Percentiles rank a stretch among this genome's conserved stretches.
Conservation (phyloP, 2,329 filamentous ascomycete species). For the Aureobasidium vineae region DNA sequence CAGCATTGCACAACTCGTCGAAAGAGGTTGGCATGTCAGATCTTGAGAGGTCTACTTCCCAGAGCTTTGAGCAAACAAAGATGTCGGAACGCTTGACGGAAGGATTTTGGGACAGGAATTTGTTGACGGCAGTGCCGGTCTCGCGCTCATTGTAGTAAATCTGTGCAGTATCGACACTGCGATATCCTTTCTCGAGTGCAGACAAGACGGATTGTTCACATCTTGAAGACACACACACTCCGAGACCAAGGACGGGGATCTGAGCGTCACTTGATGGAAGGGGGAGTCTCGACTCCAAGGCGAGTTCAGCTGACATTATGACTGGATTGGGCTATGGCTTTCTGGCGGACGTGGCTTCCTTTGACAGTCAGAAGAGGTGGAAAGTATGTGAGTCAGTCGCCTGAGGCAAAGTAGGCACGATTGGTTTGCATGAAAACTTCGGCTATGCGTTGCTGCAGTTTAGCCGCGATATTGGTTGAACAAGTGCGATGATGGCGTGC, state of each 20-base stretch:
- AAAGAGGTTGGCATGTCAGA: conserved; percentile 29
- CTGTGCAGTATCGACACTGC: conserved; percentile 63
- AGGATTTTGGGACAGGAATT: conserved; percentile 12
- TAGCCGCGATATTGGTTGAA: conserved; percentile 16
- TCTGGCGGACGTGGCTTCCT: background rate
- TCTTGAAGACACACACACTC: conserved; percentile 61
- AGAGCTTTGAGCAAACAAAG: conserved; percentile 29
- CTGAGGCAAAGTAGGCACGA: background rate
- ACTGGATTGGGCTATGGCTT: background rate
- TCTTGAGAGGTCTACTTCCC: conserved; percentile 28
- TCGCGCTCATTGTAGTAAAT: conserved; percentile 63
- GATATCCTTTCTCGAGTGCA: conserved; percentile 56
- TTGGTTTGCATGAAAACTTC: background rate
- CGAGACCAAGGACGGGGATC: conserved; percentile 66
- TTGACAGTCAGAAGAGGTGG: background rate
- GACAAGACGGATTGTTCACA: conserved; percentile 57
- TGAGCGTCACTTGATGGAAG: conserved; percentile 50
- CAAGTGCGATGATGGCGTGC: conserved; percentile 5
- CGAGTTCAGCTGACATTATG: conserved; percentile 9
- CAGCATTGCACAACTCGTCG: conserved; percentile 27
- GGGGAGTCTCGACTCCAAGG: conserved; percentile 29
- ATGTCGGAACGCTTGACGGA: conserved; percentile 22
- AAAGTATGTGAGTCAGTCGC: conserved; percentile 16
- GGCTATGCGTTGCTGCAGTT: background rate
- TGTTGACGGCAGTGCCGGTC: conserved; percentile 27